Evolutionary conservation across 225 moss, liverwort and hornwort species (phyloP), one percentile per base, ranked within the genome.

Genomic region (Takakia lepidozioides): DNA sequence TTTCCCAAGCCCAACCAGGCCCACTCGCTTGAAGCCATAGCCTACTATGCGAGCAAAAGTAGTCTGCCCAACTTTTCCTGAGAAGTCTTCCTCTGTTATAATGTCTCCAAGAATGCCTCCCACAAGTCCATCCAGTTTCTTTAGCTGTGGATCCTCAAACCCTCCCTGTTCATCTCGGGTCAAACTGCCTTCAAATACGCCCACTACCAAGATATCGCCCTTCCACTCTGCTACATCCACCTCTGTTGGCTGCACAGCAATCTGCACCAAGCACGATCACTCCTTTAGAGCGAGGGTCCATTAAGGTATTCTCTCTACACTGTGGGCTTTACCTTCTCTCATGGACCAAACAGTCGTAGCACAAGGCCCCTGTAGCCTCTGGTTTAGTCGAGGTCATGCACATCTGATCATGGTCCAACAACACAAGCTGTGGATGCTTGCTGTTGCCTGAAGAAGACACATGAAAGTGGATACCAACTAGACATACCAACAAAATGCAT

Each of bases 41-140:
- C 85, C 91, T 3, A 54, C 64, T 14, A 98, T 55, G 22, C 95
- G 87, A 32, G 74, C 74, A 29, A 70, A 52, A 21, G 87, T 78
- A 0, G 75, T 60, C 61, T 90, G 82, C 27, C 90, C 91, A 3
- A 40, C 4, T 53, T 98, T 98, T 20, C 95, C 91, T 19, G 57
- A 24, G 29, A 98, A 98, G 38, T 98, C 91, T 57, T 98, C 95
- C 57, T 98, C 90, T 1, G 68, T 53, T n/a, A 66, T 62, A 54
- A 91, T 60, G 0, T 72, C 69, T 14, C 84, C 73, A 32, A 91
- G 17, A n/a, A 91, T 60, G 27, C 95, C 91, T 1, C 81, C 87
- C 0, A 85, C 55, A 2, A 63, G 61, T 34, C 38, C 69, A 60
- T 98, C 87, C 47, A 87, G 49, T 16, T 30, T 56, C 32, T 69